Conservation (phyloP, 2,329 filamentous ascomycete genomes). For the Beauveria medogensis region DNA sequence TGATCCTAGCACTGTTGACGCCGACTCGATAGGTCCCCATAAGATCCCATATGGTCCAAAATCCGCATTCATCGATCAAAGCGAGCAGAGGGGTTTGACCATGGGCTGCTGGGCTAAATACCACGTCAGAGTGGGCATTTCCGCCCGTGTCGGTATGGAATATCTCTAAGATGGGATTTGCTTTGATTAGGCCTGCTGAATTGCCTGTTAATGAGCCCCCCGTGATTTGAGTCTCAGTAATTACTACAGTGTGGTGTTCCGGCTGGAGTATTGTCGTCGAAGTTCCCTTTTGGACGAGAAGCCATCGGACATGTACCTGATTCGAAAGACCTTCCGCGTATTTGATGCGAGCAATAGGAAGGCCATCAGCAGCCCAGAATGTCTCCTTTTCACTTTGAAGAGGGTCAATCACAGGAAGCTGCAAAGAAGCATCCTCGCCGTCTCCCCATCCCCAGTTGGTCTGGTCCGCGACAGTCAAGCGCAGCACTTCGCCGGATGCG, state of each 20-base stretch:
- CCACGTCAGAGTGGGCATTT: slow-evolving; percentile 50
- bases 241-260: slow-evolving; percentile 34
- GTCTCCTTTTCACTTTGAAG: slow-evolving; percentile 37
- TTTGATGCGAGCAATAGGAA: slow-evolving; percentile 44
- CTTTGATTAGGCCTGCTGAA: slow-evolving; percentile 43
- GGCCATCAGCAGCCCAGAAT: slow-evolving; percentile 45
- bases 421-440: slow-evolving; percentile 37
- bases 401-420: slow-evolving; percentile 35
- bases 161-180: slow-evolving; percentile 48
- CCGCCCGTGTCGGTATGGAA: slow-evolving; percentile 44
- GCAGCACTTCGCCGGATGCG: slow-evolving; percentile 49
- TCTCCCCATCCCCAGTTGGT: slow-evolving; percentile 48
- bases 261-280: slow-evolving; percentile 46
- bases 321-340: slow-evolving; percentile 33
- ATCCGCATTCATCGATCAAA: slow-evolving; percentile 56
- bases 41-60: slow-evolving; percentile 63
- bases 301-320: slow-evolving; percentile 37
- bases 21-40: slow-evolving; percentile 26
- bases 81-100: slow-evolving; percentile 52
- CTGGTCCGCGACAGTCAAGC: slow-evolving; percentile 41
- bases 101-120: slow-evolving; percentile 48
- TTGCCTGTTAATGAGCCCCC: slow-evolving; percentile 14
- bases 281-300: slow-evolving; percentile 45
- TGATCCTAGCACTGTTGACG: slow-evolving; percentile 26
- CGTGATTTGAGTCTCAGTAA: slow-evolving; percentile 16